Conservation (phyloP, 257 asterid genomes). For the Orobanche coerulescens region DNA sequence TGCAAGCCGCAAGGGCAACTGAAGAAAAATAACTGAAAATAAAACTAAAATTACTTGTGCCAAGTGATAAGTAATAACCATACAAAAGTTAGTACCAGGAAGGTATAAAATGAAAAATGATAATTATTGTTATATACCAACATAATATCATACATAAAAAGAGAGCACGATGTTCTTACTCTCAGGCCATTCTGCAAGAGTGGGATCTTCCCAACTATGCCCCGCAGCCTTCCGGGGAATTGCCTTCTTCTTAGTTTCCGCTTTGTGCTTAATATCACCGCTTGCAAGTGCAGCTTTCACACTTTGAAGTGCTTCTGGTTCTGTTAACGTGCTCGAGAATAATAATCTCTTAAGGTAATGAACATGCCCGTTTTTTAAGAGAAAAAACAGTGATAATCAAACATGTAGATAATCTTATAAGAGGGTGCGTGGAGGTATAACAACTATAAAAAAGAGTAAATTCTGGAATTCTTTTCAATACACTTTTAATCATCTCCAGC, state of each 20-base stretch:
- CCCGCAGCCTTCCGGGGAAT: constrained; percentile 94
- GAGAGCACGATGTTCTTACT: constrained; percentile 34
- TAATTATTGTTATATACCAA: not conserved
- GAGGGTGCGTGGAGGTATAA: no score
- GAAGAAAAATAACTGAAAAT: no score
- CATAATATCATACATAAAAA: not conserved
- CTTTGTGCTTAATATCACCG: constrained; percentile 86
- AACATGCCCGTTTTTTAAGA: not conserved
- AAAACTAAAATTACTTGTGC: not conserved
- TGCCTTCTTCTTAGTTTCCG: constrained; percentile 89
- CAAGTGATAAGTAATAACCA: no score
- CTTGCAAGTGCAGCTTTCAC: constrained; percentile 96
- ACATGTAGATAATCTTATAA: no score
- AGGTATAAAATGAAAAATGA: not conserved
- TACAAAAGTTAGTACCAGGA: not conserved
- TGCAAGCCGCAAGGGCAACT: no score
- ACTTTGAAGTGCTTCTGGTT: constrained; percentile 93
- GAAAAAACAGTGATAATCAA: not conserved
- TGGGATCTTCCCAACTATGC: constrained; percentile 87
- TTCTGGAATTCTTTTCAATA: no score
- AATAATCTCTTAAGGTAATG: not conserved
- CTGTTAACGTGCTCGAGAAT: no score
- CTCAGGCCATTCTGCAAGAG: constrained; percentile 96
- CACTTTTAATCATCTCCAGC: not conserved
- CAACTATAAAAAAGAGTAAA: no score